phyloP scores from a whole-genome alignment of 306 rosid species.

The Boehmeria nivea region DNA sequence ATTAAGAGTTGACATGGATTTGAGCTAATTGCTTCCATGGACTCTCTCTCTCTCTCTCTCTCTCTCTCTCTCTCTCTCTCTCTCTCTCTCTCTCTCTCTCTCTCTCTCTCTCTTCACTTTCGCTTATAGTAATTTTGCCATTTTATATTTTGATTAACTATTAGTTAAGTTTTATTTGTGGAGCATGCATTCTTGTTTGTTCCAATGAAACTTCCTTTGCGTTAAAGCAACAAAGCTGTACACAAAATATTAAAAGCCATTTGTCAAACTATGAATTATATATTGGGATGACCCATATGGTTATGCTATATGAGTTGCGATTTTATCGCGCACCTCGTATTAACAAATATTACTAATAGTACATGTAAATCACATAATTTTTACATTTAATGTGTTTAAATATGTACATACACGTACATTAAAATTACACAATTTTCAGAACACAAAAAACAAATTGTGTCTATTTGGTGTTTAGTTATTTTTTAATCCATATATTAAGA shows the following conservation, averaged over 20 bases:
- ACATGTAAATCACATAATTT: neutral
- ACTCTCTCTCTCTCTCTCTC: constrained; percentile 11
- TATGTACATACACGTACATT: neutral
- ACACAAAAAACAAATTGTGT: too few relatives aligned
- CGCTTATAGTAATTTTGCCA: too few relatives aligned
- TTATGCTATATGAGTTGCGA: neutral
- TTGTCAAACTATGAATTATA: constrained; percentile 59
- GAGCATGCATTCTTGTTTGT: constrained; percentile 53
- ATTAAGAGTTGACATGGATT: constrained; percentile 48
- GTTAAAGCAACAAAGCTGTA: constrained; percentile 64
- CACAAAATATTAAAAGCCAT: constrained; percentile 39
- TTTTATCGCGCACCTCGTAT: neutral
- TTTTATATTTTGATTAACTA: too few relatives aligned
- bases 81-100: constrained; percentile 14
- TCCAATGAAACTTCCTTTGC: constrained; percentile 85
- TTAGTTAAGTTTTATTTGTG: constrained; percentile 34
- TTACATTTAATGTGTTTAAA: neutral
- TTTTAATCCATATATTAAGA: too few relatives aligned
- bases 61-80: neutral
- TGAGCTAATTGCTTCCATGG: too few relatives aligned
- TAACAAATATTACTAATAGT: neutral
- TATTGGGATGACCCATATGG: constrained; percentile 3
- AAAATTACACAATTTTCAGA: too few relatives aligned
- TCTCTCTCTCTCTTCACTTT: neutral
- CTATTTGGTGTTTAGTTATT: too few relatives aligned